A percentile compares a stretch with the other conserved stretches of the same genome.
phyloP scores from a whole-genome alignment of 345 rosid genomes.

The Fremontodendron californicum region DNA sequence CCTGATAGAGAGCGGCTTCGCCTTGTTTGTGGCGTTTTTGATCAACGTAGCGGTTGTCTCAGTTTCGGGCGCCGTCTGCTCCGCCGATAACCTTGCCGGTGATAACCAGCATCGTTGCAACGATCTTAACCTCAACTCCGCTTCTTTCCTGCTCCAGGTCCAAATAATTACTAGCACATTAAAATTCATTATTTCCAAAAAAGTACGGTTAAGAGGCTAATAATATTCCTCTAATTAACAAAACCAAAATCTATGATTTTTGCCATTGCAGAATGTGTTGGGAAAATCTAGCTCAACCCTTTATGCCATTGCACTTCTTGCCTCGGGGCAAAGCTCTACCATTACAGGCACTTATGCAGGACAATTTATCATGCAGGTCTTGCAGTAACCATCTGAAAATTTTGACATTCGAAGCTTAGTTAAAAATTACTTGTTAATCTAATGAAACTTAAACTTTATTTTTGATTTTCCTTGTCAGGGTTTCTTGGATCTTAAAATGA shows the following conservation, averaged over 20 bases:
- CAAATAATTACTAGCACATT: not conserved
- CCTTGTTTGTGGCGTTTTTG: constrained; percentile 55
- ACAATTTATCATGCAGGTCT: constrained; percentile 62
- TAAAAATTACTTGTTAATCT: not conserved
- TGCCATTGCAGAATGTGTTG: constrained; percentile 48
- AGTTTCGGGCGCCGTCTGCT: constrained; percentile 57
- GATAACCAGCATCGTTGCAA: constrained; percentile 30
- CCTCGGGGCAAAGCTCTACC: constrained; percentile 70
- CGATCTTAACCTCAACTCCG: constrained; percentile 57
- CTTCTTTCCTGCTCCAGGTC: constrained; percentile 74
- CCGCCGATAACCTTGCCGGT: constrained; percentile 22
- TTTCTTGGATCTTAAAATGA: constrained; percentile 61
- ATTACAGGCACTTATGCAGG: constrained; percentile 76
- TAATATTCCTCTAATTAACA: not conserved
- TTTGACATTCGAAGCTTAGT: too few relatives aligned
- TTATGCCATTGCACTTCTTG: constrained; percentile 59
- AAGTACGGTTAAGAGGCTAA: not conserved
- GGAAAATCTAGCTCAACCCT: constrained; percentile 53
- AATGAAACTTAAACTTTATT: not conserved
- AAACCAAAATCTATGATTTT: not conserved
- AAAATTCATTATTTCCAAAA: not conserved
- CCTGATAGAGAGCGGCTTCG: constrained; percentile 60
- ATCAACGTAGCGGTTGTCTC: constrained; percentile 56
- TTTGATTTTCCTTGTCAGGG: constrained; percentile 33
- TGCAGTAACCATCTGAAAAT: not conserved